Base-by-base conservation (phyloP, 2,329 filamentous ascomycete genomes). In the Penicillium thymicola region DNA sequence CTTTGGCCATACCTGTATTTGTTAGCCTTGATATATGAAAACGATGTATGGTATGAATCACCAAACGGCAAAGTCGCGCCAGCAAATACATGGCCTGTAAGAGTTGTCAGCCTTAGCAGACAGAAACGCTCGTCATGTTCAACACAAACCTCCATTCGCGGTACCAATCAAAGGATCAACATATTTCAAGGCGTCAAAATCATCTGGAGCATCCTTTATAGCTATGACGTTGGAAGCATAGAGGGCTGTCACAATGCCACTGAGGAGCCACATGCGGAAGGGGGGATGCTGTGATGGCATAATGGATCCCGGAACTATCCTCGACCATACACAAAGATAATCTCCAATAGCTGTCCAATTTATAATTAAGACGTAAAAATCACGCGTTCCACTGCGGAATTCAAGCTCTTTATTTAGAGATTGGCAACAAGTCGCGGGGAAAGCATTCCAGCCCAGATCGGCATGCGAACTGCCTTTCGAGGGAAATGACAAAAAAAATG, bases 151-250 rank as follows among this genome's bases (percentile, higher is more conserved):
- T 67, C 81, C 82, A 68, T 81, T 79, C 4, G 73, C 76, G 16
- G 81, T 82, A 28, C 82, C 82, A 57, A 85, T 84, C 6, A 85
- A 72, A 9, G 81, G 82, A 65, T 85, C 71, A 25, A 80, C 68
- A 63, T 74, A 76, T 41, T 75, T 63, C 30, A 80, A 65, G 5
- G 75, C 67, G 60, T 78, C 72, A 38, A 65, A 66, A 25, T 55
- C 38, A 8, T 38, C 41, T 5, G 55, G 47, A 10, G 21, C 16
- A 34, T 40, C 40, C 23, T 44, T 30, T 13, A 51, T 18, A 10
- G 47, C 49, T 5, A 62, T 41, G 38, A 51, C 47, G 28, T 51
- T 40, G 0, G 62, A 59, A 16, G 47, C 54, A 54, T 47, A 60
- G 10, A 66, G 21, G 16, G 40, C 49, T 14, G 56, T 49, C 21